Percentiles rank a stretch among this genome's conserved stretches.
Conservation (phyloP, 2,329 filamentous ascomycete species). For the Hypoxylon sp. region DNA sequence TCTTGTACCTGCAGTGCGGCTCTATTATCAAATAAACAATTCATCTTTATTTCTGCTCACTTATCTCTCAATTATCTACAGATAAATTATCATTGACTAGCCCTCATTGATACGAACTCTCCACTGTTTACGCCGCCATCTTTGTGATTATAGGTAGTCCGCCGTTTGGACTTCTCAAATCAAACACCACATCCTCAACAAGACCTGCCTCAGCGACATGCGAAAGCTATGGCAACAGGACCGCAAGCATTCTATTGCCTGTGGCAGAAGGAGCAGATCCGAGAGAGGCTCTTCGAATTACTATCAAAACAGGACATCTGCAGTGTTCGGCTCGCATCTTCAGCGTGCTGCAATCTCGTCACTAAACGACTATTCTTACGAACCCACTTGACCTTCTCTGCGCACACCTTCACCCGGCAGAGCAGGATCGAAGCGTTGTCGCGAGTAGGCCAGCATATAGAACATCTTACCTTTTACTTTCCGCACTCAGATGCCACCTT, state of each 20-base stretch:
- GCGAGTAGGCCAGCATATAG: conserved; percentile 83
- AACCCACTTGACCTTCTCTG: conserved; percentile 77
- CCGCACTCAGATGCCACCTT: conserved; percentile 84
- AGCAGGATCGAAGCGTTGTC: conserved; percentile 80
- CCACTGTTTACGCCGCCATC: conserved; percentile 22
- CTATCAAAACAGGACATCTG: conserved; percentile 68
- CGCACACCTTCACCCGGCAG: conserved; percentile 82
- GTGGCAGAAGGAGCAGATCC: conserved; percentile 67
- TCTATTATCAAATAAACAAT: conserved; percentile 39
- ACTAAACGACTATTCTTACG: conserved; percentile 79
- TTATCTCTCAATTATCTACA: conserved; percentile 30
- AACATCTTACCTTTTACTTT: conserved; percentile 82
- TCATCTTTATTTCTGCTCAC: conserved; percentile 10
- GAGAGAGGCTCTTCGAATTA: conserved; percentile 64
- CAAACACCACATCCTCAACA: conserved; percentile 37
- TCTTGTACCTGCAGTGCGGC: conserved; percentile 43
- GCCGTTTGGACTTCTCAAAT: conserved; percentile 22
- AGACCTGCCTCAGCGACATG: conserved; percentile 60
- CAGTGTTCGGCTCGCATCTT: conserved; percentile 75
- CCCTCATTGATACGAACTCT: conserved; percentile 15
- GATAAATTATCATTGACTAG: conserved; percentile 20
- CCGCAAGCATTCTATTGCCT: conserved; percentile 69
- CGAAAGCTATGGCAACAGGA: conserved; percentile 66
- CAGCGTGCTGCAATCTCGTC: conserved; percentile 78
- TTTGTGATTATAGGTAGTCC: conserved; percentile 31